Percentiles rank a stretch among this genome's conserved stretches.
phyloP scores from a whole-genome alignment of 2,329 filamentous ascomycete genomes.

The Elsinoe perseae region DNA sequence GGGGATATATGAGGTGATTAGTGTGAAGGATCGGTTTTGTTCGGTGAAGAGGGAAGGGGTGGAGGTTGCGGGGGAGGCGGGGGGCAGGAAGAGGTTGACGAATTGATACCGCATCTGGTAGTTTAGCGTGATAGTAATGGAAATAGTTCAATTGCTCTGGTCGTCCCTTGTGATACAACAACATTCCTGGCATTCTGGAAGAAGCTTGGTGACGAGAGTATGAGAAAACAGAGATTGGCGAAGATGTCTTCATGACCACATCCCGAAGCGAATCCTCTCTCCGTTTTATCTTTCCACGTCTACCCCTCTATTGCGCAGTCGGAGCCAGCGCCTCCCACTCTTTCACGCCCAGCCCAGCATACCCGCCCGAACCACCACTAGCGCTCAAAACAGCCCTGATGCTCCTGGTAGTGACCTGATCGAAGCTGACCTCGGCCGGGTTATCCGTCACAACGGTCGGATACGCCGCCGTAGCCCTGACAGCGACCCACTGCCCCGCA shows the following conservation, averaged over 20 bases:
- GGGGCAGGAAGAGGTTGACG: constrained; percentile 28
- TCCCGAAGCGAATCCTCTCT: neutral
- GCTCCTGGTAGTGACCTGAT: neutral
- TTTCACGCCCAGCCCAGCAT: constrained; percentile 2
- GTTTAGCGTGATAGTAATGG: neutral
- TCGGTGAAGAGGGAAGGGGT: constrained; percentile 69
- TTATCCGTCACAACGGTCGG: neutral
- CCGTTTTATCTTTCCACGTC: neutral
- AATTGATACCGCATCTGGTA: constrained; percentile 24
- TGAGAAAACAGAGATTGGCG: too few relatives aligned
- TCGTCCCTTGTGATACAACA: too few relatives aligned
- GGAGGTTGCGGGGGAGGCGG: constrained; percentile 27
- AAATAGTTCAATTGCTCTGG: too few relatives aligned
- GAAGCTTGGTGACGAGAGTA: too few relatives aligned
- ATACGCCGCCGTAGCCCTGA: neutral
- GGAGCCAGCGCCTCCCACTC: constrained; percentile 10
- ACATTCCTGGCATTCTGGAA: too few relatives aligned
- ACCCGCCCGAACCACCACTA: neutral
- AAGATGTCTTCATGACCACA: neutral
- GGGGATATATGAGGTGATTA: constrained; percentile 94
- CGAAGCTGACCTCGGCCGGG: constrained; percentile 2
- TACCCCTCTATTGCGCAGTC: neutral
- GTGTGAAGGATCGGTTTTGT: constrained; percentile 89
- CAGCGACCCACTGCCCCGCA: neutral
- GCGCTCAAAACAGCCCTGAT: constrained; percentile 5